Base-by-base conservation (phyloP, 768 basidiomycete species). In the Holtermannia corniformis region DNA sequence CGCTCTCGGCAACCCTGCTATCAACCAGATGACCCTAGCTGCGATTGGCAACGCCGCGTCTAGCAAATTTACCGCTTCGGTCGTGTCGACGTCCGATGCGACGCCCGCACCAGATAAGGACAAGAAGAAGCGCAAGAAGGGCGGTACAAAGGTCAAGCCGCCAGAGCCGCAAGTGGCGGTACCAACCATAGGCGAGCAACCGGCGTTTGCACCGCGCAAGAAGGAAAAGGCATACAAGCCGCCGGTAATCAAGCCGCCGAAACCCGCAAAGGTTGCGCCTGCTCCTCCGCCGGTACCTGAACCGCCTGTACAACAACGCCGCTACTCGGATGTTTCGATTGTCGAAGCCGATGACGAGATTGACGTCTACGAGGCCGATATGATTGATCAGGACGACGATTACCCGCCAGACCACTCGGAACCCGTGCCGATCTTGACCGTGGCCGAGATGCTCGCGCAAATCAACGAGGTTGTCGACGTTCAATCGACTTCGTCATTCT, bases 171-270 rank as follows among this genome's bases (percentile, higher is more conserved):
- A 37, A 16, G 32, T 37, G 4, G 26, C 47, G 26, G 26, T 32
- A n/a, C 26, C 26, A 21, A 24, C 27, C 47, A 23, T 49, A n/a
- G 47, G 37, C 16, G 47, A 49, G 37, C 47, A 49, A 21, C 26
- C 47, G 13, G 47, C 26, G 5, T 49, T 49, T 24, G 47, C 47
- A 21, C 47, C 47, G 12, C 26, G 47, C n/a, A 49, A 49, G 28
- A 49, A 49, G 28, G 47, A 49, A 21, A 49, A 49, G 47, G 47
- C 47, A n/a, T 49, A 27, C 37, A 49, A 49, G 22, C 47, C 47
- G 5, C 47, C 47, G 4, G 47, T 49, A 5, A 49, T 49, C 47
- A 49, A 49, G 22, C 47, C 47, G 4, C 16, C 28, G 5, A 49
- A 49, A 21, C 4, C 14, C 7, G 21, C 26, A 16, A n/a, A n/a